Base-by-base conservation (phyloP, 805 yeast genomes). In the Wickerhamomyces sydowiorum region DNA sequence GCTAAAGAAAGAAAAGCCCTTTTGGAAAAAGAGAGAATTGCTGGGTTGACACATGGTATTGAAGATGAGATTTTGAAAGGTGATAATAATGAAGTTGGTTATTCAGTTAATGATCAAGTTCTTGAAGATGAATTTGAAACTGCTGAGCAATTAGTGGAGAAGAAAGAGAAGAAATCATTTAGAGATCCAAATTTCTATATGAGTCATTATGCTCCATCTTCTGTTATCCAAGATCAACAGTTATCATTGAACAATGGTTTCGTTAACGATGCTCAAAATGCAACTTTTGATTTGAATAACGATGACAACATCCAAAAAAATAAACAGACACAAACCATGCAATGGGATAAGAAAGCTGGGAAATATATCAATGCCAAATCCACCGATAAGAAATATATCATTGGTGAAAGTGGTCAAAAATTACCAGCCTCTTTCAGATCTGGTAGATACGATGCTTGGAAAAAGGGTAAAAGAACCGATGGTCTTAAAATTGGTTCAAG, bases 391-490 rank as follows among this genome's bases (percentile, higher is more conserved):
- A 90, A 87, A 66, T 91, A 73, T 64, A 93, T 93, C 55, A 82
- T 88, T 49, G 95, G 98, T 47, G 99, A 93, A 62, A 82, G 87
- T 62, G 99, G 99, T 7, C 89, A 84, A 54, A 78, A 77, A 59
- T 78, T 93, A 38, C 96, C 98, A 7, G 98, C 99, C 1, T 75
- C 93, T 13, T 88, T 81, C 66, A 75, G 86, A 57, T 81, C 95
- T 2, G 99, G 99, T 36, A 80, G 87, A 50, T 93, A 79, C 57
- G 98, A 90, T 42, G 83, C 82, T 34, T 93, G 99, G 99, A 85
- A 85, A 59, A 73, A 80, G 49, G 78, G 80, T 30, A 76, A 88
- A 61, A 77, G 74, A 50, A 56, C 78, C 36, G 70, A 72, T 41
- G 71, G 78, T 36, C 51, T 69, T 41, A 70, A 70, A 49, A 77